A percentile compares a stretch with the other conserved stretches of the same genome.
phyloP scores from a whole-genome alignment of 805 yeast species.

The Ogataea nitratoaversa region DNA sequence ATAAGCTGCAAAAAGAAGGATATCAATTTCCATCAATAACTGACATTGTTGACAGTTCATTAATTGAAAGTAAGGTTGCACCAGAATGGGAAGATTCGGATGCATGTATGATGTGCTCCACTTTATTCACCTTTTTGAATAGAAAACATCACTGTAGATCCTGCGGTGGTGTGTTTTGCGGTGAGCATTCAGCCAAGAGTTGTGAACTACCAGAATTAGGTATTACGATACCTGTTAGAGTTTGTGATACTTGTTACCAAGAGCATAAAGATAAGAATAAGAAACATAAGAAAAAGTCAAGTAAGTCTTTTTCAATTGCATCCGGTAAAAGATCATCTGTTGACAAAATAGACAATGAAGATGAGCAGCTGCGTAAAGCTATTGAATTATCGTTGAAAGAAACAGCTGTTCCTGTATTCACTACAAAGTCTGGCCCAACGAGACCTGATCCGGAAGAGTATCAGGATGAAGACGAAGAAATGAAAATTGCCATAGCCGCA shows the following conservation, averaged over 20 bases:
- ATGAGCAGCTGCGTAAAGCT: conserved; percentile 73
- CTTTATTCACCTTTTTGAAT: conserved; percentile 71
- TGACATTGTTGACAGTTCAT: conserved; percentile 36
- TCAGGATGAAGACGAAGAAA: conserved; percentile 78
- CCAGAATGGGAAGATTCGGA: conserved; percentile 98
- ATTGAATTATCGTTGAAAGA: conserved; percentile 75
- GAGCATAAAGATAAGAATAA: conserved; percentile 43
- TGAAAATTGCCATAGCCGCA: conserved; percentile 93
- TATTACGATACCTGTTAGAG: conserved; percentile 83
- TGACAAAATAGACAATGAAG: conserved; percentile 47
- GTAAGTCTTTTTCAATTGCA: conserved; percentile 4
- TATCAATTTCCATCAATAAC: conserved; percentile 58
- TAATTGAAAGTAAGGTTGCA: conserved; percentile 86
- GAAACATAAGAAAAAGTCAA: conserved; percentile 19
- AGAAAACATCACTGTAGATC: conserved; percentile 96
- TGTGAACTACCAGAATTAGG: conserved; percentile 80
- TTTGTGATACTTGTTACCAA: conserved; percentile 84
- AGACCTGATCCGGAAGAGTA: conserved; percentile 17
- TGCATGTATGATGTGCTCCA: conserved; percentile 91
- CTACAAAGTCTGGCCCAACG: neutral
- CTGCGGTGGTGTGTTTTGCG: conserved; percentile 94
- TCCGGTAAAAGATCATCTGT: conserved; percentile 9
- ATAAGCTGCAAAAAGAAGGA: conserved; percentile 56
- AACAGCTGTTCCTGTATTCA: conserved; percentile 14
- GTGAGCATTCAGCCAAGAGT: conserved; percentile 71